phyloP scores from a whole-genome alignment of 345 rosid genomes.

The Noccaea caerulescens region DNA sequence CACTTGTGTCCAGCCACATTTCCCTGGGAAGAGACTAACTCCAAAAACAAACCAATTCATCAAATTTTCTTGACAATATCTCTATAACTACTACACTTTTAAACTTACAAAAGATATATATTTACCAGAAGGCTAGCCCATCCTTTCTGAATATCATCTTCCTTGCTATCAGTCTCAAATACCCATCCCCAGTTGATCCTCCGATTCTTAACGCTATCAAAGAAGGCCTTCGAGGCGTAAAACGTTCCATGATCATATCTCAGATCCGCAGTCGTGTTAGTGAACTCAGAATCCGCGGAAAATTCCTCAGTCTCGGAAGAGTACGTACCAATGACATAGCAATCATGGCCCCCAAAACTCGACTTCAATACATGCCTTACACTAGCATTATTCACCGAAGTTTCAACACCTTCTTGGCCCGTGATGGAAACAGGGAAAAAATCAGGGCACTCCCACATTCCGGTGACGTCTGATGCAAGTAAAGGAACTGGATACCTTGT shows the following conservation, averaged over 20 bases:
- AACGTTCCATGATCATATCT: constrained; percentile 69
- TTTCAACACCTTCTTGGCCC: constrained; percentile 51
- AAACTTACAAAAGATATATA: neutral
- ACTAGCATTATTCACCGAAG: constrained; percentile 44
- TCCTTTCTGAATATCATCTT: constrained; percentile 61
- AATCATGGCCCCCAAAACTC: constrained; percentile 54
- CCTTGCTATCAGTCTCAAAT: constrained; percentile 56
- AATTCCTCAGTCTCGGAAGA: constrained; percentile 48
- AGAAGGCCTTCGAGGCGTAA: constrained; percentile 71
- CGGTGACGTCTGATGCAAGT: constrained; percentile 42
- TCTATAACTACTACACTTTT: neutral
- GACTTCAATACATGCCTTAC: constrained; percentile 65
- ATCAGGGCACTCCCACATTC: constrained; percentile 80
- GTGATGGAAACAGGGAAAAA: constrained; percentile 55
- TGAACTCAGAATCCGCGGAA: constrained; percentile 47
- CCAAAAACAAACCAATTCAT: constrained; percentile 16
- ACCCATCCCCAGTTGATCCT: constrained; percentile 72
- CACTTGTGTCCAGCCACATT: constrained; percentile 57
- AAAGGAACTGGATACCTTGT: constrained; percentile 47
- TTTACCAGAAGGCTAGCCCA: constrained; percentile 75
- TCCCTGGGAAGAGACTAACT: constrained; percentile 61
- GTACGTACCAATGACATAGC: constrained; percentile 61
- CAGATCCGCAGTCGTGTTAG: constrained; percentile 50
- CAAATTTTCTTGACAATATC: neutral
- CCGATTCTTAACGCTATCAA: constrained; percentile 57